Base-by-base conservation (phyloP, 2,329 filamentous ascomycete genomes). In the Trichothecium sympodiale region DNA sequence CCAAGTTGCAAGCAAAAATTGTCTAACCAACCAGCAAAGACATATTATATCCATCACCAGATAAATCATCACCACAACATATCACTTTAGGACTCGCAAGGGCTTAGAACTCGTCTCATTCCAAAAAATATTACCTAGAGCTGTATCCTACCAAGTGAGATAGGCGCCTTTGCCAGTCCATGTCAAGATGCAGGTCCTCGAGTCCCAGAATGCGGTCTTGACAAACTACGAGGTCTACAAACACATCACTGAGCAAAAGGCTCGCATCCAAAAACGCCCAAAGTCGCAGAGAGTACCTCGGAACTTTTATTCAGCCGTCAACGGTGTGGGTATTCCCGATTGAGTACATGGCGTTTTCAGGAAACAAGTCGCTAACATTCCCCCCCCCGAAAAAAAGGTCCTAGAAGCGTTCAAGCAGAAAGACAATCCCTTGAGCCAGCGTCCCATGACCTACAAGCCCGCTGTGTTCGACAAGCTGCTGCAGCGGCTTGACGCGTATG, bases 151-250 rank as follows among this genome's bases (percentile, higher is more conserved):
- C n/a, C n/a, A n/a, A n/a, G n/a, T n/a, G n/a, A n/a, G n/a, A n/a
- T n/a, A n/a, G n/a, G n/a, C n/a, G n/a, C n/a, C n/a, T n/a, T n/a
- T n/a, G n/a, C n/a, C 20, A 29, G 15, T n/a, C 10, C n/a, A 25
- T 17, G 12, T 9, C 13, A 29, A 14, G 15, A 78, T 80, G 76
- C 80, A 83, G 69, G 73, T 87, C 50, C 60, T 85, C 47, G 80
- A 82, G 50, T 65, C 80, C 3, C 79, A 85, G 52, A 74, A 74
- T 20, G 79, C 78, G 5, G 68, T 79, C 29, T 64, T 87, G 49
- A 74, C 76, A 53, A 86, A 86, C 55, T 80, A 74, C 44, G 82
- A 86, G 63, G 80, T 86, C 43, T 78, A 77, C 48, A 64, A 69
- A 38, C 80, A 83, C 46, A 58, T 86, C 28, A 59, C 60, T 5